Base-by-base conservation (phyloP, 495 filamentous ascomycete genomes). In the Aspergillus homomorphus region DNA sequence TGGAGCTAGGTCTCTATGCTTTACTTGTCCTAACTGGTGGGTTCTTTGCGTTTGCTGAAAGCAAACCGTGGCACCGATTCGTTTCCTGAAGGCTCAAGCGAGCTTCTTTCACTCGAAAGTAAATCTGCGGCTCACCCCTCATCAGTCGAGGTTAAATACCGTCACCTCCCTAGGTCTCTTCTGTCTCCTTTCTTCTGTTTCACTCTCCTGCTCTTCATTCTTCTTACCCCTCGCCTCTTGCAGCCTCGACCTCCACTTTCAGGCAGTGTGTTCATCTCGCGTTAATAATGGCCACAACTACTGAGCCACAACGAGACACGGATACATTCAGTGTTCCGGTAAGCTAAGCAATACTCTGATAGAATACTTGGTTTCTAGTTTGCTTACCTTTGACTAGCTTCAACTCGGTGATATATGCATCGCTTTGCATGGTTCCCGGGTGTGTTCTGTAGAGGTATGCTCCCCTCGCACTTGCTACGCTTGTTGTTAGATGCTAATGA, bases 361-460 rank as follows among this genome's bases (percentile, higher is more conserved):
- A n/a, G 5, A 49, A 23, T 23, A 45, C 21, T 22, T 43, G 4
- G 14, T 0, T 41, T 16, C 23, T 33, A 21, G 3, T 15, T 22
- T 53, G 30, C 54, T 46, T 16, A 45, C n/a, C 45, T n/a, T 22
- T 45, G 2, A 14, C 19, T 28, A 62, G 56, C 67, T 74, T 46
- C 62, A 65, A 49, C 14, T 45, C 21, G 62, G 65, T 28, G 72
- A 74, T 60, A 38, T 50, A 2, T 69, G 67, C 53, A n/a, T n/a
- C n/a, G n/a, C n/a, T n/a, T n/a, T 57, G 57, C 53, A 56, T 74
- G 20, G 68, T 67, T 54, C 62, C 43, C 45, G 70, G 44, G 18
- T 74, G 53, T 70, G 70, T 20, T 51, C 57, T 52, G 49, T 72
- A 18, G 49, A 44, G 52, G 64, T 65, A 48, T 70, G 70, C 52